Conservation (phyloP, 139 green algal genomes). For the Coelastrella sp. region DNA sequence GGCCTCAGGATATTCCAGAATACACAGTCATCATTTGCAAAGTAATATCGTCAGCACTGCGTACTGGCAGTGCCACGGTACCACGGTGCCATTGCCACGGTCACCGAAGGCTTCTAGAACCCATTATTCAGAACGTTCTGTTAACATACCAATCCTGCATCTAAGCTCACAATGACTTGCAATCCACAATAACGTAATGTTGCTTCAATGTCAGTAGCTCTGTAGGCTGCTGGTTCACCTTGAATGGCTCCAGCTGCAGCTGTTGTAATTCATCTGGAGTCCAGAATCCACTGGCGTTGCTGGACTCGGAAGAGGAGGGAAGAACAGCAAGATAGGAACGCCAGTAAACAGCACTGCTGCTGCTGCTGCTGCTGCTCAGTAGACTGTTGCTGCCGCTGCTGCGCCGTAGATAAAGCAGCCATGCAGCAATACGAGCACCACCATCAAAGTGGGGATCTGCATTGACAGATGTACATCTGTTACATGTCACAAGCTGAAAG, state of each 20-base stretch:
- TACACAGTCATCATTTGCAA: no score
- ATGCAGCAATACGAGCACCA: background rate
- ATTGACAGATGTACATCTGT: no score
- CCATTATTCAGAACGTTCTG: no score
- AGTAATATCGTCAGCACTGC: no score
- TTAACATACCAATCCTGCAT: no score
- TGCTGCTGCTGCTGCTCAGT: slow-evolving; percentile 11
- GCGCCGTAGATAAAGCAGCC: background rate
- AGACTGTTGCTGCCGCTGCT: background rate
- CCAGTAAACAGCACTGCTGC: background rate
- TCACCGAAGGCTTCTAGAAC: no score
- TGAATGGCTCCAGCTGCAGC: slow-evolving; percentile 16
- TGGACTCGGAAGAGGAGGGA: background rate
- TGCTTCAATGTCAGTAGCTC: background rate
- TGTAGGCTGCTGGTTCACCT: background rate
- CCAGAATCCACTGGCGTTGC: background rate
- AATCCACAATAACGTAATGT: background rate
- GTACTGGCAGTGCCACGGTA: no score
- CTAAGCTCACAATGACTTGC: no score
- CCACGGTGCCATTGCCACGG: no score
- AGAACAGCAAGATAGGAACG: slow-evolving; percentile 2
- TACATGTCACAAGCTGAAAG: no score
- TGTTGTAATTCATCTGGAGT: slow-evolving; percentile 5
- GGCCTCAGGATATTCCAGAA: no score
- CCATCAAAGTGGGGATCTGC: background rate